Conservation (phyloP, 441 rosid genomes). For the Populus trichocarpa region DNA sequence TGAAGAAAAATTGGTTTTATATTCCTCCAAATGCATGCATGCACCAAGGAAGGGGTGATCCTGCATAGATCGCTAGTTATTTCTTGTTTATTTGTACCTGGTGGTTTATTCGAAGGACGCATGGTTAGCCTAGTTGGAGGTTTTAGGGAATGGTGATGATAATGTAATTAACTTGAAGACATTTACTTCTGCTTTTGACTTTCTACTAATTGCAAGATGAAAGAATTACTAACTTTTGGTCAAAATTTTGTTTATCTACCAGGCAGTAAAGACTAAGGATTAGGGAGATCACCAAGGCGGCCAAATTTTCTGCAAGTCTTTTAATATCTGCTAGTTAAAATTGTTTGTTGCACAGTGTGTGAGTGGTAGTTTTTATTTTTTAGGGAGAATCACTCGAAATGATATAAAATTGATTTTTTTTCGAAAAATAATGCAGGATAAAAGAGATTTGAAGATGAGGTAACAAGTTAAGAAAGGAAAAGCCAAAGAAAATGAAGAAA, state of each 20-base stretch:
- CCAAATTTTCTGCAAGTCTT: too few relatives aligned
- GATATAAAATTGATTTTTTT: too few relatives aligned
- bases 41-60: neutral
- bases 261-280: neutral
- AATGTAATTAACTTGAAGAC: neutral
- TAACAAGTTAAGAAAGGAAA: too few relatives aligned
- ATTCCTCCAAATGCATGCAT: neutral
- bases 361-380: too few relatives aligned
- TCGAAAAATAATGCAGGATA: too few relatives aligned
- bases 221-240: neutral
- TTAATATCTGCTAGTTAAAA: too few relatives aligned
- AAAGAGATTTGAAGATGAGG: too few relatives aligned
- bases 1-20: neutral
- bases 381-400: too few relatives aligned
- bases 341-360: too few relatives aligned
- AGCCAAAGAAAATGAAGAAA: too few relatives aligned
- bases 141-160: neutral
- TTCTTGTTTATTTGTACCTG: neutral
- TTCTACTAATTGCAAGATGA: neutral
- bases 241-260: neutral
- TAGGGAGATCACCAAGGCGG: neutral
- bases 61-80: neutral
- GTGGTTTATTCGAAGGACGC: neutral
- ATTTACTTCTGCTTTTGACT: neutral
- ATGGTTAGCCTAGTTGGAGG: neutral